phyloP scores from a whole-genome alignment of 768 basidiomycete species.

The Termitomyces eurrhizus region DNA sequence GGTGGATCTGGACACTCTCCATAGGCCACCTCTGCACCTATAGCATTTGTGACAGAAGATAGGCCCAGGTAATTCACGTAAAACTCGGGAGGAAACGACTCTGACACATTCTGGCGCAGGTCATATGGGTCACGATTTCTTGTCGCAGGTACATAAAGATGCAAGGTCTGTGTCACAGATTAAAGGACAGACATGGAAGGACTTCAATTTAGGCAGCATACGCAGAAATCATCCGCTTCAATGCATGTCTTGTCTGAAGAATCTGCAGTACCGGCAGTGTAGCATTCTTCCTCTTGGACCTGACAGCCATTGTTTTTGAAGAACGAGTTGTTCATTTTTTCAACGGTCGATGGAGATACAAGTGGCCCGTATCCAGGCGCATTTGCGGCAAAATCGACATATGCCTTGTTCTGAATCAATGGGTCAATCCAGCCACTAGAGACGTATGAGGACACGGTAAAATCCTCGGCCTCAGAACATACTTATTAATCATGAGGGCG shows the following conservation, averaged over 20 bases:
- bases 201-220: conserved; percentile 23
- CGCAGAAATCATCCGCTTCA: conserved; percentile 53
- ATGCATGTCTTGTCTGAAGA: conserved; percentile 49
- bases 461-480: conserved; percentile 3
- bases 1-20: conserved; percentile 45
- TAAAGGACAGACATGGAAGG: background rate
- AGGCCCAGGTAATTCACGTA: conserved; percentile 46
- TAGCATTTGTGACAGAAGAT: conserved; percentile 25
- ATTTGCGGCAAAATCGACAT: conserved; percentile 53
- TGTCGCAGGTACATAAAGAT: conserved; percentile 48
- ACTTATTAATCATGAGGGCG: conserved; percentile 66
- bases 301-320: conserved; percentile 47
- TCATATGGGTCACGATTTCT: conserved; percentile 53
- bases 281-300: conserved; percentile 53
- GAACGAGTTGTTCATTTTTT: conserved; percentile 42
- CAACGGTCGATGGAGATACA: conserved; percentile 42
- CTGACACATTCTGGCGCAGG: conserved; percentile 50
- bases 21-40: conserved; percentile 47
- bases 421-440: conserved; percentile 67
- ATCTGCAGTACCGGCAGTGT: conserved; percentile 44
- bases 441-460: background rate
- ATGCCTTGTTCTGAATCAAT: conserved; percentile 57
- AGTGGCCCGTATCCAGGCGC: conserved; percentile 69
- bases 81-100: conserved; percentile 53
- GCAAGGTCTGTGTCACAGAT: conserved; percentile 28